Conservation (phyloP, 1,284 basidiomycete species). For the Trametes hirsuta region DNA sequence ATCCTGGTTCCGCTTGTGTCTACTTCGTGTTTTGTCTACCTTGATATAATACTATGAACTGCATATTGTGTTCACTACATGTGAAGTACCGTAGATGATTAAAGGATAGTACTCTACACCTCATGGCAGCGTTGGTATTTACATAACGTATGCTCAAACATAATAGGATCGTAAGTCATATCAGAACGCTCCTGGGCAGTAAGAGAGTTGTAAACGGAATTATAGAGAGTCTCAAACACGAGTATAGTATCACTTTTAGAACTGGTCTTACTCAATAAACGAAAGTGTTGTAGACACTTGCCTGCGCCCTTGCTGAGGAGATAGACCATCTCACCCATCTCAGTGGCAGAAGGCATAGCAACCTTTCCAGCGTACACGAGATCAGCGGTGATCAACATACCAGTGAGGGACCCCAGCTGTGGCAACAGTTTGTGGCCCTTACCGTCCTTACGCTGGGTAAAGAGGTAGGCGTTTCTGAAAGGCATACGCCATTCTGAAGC, state of each 20-base stretch:
- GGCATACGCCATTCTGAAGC: not conserved
- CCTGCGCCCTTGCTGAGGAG: not conserved
- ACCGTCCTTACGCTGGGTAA: not conserved
- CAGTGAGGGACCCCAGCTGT: not conserved
- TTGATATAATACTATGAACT: too few species aligned
- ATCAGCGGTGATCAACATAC: not conserved
- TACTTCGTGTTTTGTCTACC: too few species aligned
- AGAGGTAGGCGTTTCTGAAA: not conserved
- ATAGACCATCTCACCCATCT: not conserved
- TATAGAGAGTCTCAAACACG: too few species aligned
- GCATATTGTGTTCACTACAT: too few species aligned
- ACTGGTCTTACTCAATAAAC: not conserved
- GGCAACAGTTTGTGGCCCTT: not conserved
- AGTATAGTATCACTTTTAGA: too few species aligned
- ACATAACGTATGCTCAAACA: not conserved
- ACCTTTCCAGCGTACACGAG: not conserved
- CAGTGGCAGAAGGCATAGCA: not conserved
- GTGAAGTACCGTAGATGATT: too few species aligned
- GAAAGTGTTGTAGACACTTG: not conserved
- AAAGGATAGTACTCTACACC: not conserved
- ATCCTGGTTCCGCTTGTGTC: too few species aligned
- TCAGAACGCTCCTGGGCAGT: not conserved
- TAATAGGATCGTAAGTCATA: not conserved
- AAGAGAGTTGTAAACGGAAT: not conserved
- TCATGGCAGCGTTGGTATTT: not conserved